Evolutionary conservation across 305 asterid genomes (phyloP).

Genomic region (Fraxinus sp.): DNA sequence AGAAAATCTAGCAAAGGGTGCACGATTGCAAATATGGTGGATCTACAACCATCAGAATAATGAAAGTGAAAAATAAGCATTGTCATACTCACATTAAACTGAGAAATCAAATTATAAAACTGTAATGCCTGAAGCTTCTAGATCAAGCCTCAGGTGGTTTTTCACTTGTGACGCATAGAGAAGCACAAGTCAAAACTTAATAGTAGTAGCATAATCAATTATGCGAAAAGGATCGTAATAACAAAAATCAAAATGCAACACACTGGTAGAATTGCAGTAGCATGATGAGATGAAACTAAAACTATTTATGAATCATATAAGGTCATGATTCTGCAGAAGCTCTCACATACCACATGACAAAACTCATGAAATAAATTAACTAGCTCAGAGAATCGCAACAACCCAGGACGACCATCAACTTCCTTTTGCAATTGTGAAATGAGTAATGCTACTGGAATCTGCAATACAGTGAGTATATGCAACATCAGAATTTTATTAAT

Average conservation of each 20-base stretch:
- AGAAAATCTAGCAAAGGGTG: constrained; percentile 80
- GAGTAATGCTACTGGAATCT: constrained; percentile 83
- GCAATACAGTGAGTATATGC: constrained; percentile 24
- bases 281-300: constrained; percentile 2
- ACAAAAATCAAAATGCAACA: background rate
- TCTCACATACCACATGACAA: constrained; percentile 84
- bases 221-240: background rate
- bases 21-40: constrained; percentile 81
- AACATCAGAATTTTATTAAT: background rate
- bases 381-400: constrained; percentile 84
- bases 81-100: background rate
- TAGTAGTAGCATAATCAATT: background rate
- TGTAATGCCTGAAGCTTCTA: constrained; percentile 12
- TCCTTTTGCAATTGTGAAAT: constrained; percentile 80
- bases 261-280: constrained; percentile 4
- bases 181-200: constrained; percentile 1
- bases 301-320: background rate
- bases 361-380: constrained; percentile 89
- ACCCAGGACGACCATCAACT: constrained; percentile 58
- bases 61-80: background rate
- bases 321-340: constrained; percentile 10
- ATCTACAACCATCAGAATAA: constrained; percentile 47
- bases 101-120: background rate
- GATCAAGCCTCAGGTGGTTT: constrained; percentile 4
- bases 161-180: constrained; percentile 2